phyloP scores from a whole-genome alignment of 768 basidiomycete genomes.

The Hemileccinum rubropunctum region DNA sequence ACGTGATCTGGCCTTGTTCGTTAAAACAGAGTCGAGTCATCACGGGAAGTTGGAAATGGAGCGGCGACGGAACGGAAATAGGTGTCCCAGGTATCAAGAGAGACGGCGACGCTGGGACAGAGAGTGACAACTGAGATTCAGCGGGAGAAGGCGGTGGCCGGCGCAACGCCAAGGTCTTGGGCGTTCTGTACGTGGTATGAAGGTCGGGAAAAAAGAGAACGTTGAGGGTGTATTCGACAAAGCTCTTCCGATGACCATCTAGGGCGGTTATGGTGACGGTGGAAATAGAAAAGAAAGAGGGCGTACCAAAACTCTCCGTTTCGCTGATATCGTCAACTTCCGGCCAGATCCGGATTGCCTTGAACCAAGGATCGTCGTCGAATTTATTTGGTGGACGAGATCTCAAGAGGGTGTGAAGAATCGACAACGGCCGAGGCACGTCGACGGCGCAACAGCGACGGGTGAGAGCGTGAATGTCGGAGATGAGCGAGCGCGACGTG shows the following conservation, averaged over 20 bases:
- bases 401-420: conserved; percentile 56
- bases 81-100: conserved; percentile 59
- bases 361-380: conserved; percentile 50
- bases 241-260: conserved; percentile 74
- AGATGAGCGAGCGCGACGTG: conserved; percentile 67
- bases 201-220: conserved; percentile 72
- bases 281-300: conserved; percentile 7
- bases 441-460: conserved; percentile 59
- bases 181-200: conserved; percentile 45
- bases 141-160: conserved; percentile 31
- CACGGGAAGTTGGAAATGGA: conserved; percentile 72
- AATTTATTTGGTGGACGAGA: conserved; percentile 20
- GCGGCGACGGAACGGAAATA: conserved; percentile 58
- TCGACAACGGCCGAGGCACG: conserved; percentile 63
- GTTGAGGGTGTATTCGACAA: conserved; percentile 80
- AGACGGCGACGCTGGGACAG: conserved; percentile 40
- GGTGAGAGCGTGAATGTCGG: conserved; percentile 65
- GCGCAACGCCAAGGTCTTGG: conserved; percentile 38
- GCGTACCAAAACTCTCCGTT: conserved; percentile 73
- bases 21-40: conserved; percentile 76
- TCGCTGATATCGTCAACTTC: conserved; percentile 75
- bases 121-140: conserved; percentile 26
- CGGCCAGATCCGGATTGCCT: conserved; percentile 66
- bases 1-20: conserved; percentile 75
- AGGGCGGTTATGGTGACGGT: not conserved